These are phyloP conservation scores for Ogataea saltuana DNA, from an alignment of 805 yeast species.

Conservation along the genomic window DNA sequence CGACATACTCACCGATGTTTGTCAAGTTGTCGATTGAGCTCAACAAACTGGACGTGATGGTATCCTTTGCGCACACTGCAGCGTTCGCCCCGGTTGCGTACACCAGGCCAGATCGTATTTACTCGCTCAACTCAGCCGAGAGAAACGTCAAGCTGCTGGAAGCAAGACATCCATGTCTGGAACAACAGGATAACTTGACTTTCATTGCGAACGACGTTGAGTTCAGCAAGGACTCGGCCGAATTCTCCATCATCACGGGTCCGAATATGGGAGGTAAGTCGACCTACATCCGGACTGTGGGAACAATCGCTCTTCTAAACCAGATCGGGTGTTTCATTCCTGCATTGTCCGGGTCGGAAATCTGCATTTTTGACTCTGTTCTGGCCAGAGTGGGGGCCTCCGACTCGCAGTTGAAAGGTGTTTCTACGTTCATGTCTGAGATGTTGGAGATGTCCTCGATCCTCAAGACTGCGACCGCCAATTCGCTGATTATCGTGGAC, in stretches of 20 bases:
- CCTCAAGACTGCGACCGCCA: slow-evolving; percentile 71
- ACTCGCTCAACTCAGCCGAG: slow-evolving; percentile 45
- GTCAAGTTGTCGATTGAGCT: slow-evolving; percentile 63
- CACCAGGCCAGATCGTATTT: slow-evolving; percentile 64
- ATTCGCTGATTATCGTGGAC: slow-evolving; percentile 85
- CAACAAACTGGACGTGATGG: slow-evolving; percentile 79
- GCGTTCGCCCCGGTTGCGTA: slow-evolving; percentile 83
- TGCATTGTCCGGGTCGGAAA: slow-evolving; percentile 65
- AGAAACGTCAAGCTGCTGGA: slow-evolving; percentile 58
- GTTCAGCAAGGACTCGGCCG: slow-evolving; percentile 54
- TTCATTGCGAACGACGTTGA: slow-evolving; percentile 91
- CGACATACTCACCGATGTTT: slow-evolving; percentile 79
- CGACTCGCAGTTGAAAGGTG: slow-evolving; percentile 95
- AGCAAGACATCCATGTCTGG: slow-evolving; percentile 95
- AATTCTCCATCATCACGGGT: slow-evolving; percentile 86
- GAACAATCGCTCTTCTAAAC: slow-evolving; percentile 82
- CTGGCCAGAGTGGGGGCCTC: slow-evolving; percentile 98
- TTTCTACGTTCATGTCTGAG: slow-evolving; percentile 95
- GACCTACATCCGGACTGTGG: slow-evolving; percentile 86
- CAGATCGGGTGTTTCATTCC: slow-evolving; percentile 93
- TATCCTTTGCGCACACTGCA: slow-evolving; percentile 81
- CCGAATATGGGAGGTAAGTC: slow-evolving; percentile 99
- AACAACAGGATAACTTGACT: slow-evolving; percentile 85
- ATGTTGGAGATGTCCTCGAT: slow-evolving; percentile 94
- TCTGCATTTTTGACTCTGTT: slow-evolving; percentile 86